These are phyloP conservation scores for Exophiala oligosperma DNA, from an alignment of 2,329 filamentous ascomycete genomes.

Conservation along the genomic window DNA sequence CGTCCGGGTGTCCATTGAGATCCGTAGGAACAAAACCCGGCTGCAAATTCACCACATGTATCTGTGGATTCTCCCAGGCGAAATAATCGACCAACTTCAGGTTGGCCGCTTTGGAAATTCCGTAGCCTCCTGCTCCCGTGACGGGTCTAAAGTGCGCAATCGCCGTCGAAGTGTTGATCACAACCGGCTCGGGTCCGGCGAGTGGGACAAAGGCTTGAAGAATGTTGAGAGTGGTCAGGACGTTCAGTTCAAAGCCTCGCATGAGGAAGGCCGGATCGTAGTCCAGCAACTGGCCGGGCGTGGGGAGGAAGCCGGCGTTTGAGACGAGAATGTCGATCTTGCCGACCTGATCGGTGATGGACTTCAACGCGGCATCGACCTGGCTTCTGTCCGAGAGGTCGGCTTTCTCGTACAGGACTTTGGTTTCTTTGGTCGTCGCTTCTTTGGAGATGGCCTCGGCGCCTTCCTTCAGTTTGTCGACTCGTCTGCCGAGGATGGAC, in stretches of 20 bases:
- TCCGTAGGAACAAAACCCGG: conserved; percentile 36
- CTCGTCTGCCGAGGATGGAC: neutral
- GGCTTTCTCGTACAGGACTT: neutral
- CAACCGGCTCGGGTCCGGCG: neutral
- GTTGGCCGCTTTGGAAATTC: conserved; percentile 42
- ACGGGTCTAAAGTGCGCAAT: conserved; percentile 5
- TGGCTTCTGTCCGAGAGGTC: conserved; percentile 1
- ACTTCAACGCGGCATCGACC: neutral
- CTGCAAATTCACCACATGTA: conserved; percentile 45
- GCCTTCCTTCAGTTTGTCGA: neutral
- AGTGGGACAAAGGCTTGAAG: conserved; percentile 15
- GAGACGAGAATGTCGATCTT: conserved; percentile 13
- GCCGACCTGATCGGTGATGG: conserved; percentile 1
- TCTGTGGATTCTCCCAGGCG: conserved; percentile 39
- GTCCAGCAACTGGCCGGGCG: neutral
- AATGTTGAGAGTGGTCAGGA: conserved; percentile 10
- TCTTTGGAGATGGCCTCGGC: neutral
- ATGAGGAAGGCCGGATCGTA: conserved; percentile 10
- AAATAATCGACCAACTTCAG: conserved; percentile 46
- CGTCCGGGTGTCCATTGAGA: conserved; percentile 10
- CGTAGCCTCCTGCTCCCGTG: conserved; percentile 33
- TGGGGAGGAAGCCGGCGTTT: conserved; percentile 12
- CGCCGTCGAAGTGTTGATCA: conserved; percentile 12
- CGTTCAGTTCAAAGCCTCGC: conserved; percentile 16
- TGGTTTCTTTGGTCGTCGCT: neutral